Conservation (phyloP, 1,139 yeast genomes). For the Taphrina betulina region DNA sequence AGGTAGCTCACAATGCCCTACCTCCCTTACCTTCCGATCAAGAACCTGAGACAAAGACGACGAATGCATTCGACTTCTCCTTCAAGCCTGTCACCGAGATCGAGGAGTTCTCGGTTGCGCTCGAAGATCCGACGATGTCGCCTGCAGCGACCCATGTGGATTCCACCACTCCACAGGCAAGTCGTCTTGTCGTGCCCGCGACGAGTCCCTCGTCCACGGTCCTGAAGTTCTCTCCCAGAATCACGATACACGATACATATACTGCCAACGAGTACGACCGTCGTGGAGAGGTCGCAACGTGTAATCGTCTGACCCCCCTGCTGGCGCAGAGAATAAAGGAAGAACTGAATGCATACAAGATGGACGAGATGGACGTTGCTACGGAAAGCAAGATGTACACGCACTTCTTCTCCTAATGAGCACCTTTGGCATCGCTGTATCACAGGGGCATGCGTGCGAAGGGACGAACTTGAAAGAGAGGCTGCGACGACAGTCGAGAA, state of each 20-base stretch:
- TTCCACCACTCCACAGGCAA: not conserved
- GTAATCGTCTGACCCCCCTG: conserved; percentile 85
- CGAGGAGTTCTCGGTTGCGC: not conserved
- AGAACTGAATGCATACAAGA: conserved; percentile 75
- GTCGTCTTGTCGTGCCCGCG: not conserved
- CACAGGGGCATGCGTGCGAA: no score
- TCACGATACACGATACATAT: conserved; percentile 82
- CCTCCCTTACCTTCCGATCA: no score
- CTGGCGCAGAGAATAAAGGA: conserved; percentile 85
- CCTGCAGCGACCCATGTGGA: not conserved
- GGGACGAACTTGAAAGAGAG: no score
- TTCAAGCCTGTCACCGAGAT: no score
- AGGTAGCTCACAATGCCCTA: not conserved
- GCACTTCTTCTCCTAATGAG: conserved; percentile 10
- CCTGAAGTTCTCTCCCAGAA: conserved; percentile 75
- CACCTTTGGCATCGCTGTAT: no score
- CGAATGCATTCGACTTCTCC: not conserved
- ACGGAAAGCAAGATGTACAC: conserved; percentile 27
- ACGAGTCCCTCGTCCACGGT: conserved; percentile 7
- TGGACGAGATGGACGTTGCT: conserved; percentile 70
- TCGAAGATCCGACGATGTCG: not conserved
- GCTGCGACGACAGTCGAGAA: no score
- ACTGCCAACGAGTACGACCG: conserved; percentile 85
- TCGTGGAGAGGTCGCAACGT: conserved; percentile 89
- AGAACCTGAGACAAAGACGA: no score